A percentile compares a stretch with the other conserved stretches of the same genome.
Conservation (phyloP, 768 basidiomycete species). For the Tylopilus subfusipes region DNA sequence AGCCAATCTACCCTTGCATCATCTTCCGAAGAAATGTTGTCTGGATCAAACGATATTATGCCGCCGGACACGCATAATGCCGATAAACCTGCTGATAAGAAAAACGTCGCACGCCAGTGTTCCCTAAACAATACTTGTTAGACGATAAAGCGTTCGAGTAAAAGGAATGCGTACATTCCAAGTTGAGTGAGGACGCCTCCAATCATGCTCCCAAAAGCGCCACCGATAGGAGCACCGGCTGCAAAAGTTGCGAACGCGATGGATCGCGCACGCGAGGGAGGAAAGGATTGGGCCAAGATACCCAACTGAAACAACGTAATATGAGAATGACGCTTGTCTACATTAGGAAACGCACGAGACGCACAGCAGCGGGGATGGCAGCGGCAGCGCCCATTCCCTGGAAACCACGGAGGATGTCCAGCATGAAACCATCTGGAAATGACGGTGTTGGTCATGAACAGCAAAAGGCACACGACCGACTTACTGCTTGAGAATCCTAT, state of each 20-base stretch:
- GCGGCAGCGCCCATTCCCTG: conserved; percentile 80
- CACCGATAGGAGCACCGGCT: conserved; percentile 82
- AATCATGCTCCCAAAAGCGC: conserved; percentile 60
- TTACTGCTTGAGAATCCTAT: conserved; percentile 59
- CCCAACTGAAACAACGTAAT: conserved; percentile 50
- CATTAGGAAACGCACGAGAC: conserved; percentile 14
- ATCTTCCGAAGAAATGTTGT: conserved; percentile 37
- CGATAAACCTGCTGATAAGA: conserved; percentile 55
- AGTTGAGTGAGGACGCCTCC: conserved; percentile 71
- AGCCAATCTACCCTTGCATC: conserved; percentile 70
- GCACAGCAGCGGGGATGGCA: conserved; percentile 66
- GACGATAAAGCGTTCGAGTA: background rate
- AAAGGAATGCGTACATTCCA: conserved; percentile 28
- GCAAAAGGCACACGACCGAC: background rate
- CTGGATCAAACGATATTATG: conserved; percentile 59
- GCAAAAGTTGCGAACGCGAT: conserved; percentile 80
- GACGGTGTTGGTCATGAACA: background rate
- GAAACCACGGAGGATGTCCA: conserved; percentile 70
- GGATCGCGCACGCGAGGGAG: conserved; percentile 60
- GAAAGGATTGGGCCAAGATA: conserved; percentile 78
- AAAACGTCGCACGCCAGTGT: conserved; percentile 38
- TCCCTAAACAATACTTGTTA: conserved; percentile 7
- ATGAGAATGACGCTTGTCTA: background rate
- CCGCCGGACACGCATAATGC: conserved; percentile 52
- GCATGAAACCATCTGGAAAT: conserved; percentile 47